These are phyloP conservation scores for Cytospora piceicola DNA, from an alignment of 2,329 filamentous ascomycete genomes.

Conservation along the genomic window DNA sequence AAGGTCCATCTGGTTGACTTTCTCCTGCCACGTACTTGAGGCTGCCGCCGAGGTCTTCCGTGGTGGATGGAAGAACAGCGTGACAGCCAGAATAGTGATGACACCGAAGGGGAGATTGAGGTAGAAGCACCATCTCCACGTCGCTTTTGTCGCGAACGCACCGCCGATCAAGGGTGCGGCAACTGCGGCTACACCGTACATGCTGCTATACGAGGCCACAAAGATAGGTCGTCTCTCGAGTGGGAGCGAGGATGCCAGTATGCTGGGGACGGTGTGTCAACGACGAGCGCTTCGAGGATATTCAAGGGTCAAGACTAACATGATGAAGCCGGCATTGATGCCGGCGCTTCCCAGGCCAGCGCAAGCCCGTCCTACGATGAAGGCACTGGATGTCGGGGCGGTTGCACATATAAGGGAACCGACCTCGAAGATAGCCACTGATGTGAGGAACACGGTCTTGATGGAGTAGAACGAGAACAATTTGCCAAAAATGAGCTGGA, in stretches of 20 bases:
- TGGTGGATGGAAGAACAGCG: constrained; percentile 38
- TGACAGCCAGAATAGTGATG: constrained; percentile 37
- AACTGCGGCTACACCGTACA: constrained; percentile 48
- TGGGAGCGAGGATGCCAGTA: no score
- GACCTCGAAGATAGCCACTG: constrained; percentile 46
- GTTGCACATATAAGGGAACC: constrained; percentile 45
- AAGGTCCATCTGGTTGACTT: constrained; percentile 37
- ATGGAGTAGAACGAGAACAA: constrained; percentile 48
- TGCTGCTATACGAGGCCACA: constrained; percentile 43
- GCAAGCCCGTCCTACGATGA: no score
- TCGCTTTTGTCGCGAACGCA: constrained; percentile 38
- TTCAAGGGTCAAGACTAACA: constrained; percentile 41
- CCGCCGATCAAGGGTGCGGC: constrained; percentile 40
- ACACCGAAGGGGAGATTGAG: constrained; percentile 44
- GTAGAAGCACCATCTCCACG: constrained; percentile 38
- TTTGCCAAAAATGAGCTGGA: constrained; percentile 43
- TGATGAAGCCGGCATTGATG: constrained; percentile 47
- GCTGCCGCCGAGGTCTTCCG: constrained; percentile 22
- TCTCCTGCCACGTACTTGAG: constrained; percentile 30
- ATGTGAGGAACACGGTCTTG: constrained; percentile 43
- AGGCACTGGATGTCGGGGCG: no score
- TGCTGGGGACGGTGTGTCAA: no score
- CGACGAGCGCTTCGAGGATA: constrained; percentile 35
- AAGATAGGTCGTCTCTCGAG: no score
- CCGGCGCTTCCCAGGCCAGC: no score